Evolutionary conservation across 225 moss, liverwort and hornwort genomes (phyloP).

Genomic region (Anthoceros angustus): DNA sequence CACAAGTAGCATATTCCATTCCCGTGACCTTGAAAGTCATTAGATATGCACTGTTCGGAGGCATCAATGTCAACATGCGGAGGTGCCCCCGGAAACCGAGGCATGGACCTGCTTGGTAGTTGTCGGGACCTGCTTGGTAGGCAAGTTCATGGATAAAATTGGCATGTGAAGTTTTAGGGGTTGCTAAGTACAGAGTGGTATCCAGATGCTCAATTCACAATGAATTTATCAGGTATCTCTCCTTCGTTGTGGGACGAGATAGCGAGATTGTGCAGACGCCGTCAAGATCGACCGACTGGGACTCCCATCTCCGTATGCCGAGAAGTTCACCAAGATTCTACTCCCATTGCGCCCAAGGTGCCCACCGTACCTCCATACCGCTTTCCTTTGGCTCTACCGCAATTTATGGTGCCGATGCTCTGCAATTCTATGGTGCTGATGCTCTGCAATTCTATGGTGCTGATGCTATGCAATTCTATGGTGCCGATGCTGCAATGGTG

Average conservation of each 20-base stretch:
- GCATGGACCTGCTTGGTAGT: no score
- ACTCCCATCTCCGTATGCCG: background rate
- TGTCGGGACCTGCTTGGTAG: no score
- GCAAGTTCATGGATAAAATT: no score
- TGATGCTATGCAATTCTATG: no score
- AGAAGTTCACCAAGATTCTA: background rate
- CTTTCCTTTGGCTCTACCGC: no score
- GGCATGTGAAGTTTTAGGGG: no score
- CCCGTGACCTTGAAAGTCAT: slow-evolving; percentile 63
- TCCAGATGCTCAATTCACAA: background rate
- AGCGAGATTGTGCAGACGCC: background rate
- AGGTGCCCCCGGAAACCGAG: background rate
- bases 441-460: no score
- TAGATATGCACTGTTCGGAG: slow-evolving; percentile 21
- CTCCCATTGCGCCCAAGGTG: background rate
- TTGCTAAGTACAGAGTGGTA: background rate
- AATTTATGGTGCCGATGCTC: background rate
- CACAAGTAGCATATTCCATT: slow-evolving; percentile 93
- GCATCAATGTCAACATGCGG: background rate
- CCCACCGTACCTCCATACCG: no score
- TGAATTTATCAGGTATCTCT: background rate
- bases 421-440: no score
- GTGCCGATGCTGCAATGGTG: no score
- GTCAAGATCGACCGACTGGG: background rate
- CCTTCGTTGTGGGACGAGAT: slow-evolving; percentile 2